These are phyloP conservation scores for Ganoderma lingzhi DNA, from an alignment of 1,284 basidiomycete species.

Conservation along the genomic window DNA sequence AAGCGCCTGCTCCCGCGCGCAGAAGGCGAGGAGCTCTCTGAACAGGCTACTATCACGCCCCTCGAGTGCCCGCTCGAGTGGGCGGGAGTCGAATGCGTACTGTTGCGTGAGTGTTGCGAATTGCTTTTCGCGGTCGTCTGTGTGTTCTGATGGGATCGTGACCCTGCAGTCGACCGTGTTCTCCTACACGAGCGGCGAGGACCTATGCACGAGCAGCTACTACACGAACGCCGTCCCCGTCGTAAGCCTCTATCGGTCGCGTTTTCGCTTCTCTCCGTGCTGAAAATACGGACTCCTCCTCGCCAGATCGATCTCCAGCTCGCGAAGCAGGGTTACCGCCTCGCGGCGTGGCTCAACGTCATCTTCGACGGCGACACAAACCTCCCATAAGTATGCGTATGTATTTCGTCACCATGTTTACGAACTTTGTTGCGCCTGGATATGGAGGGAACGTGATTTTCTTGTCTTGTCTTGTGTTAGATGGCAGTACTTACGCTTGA, in stretches of 20 bases:
- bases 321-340: conserved; percentile 61
- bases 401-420: background rate
- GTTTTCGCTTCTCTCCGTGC: background rate
- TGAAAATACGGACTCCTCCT: conserved; percentile 1
- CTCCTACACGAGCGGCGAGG: conserved; percentile 50
- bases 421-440: background rate
- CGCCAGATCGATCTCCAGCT: conserved; percentile 59
- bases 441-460: background rate
- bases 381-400: conserved; percentile 21
- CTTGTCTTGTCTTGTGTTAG: background rate
- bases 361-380: conserved; percentile 48
- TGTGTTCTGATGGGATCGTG: background rate
- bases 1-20: conserved; percentile 34
- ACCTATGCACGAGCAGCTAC: conserved; percentile 59
- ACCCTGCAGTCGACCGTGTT: conserved; percentile 55
- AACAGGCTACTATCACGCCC: conserved; percentile 44
- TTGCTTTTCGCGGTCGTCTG: background rate
- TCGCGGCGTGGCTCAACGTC: conserved; percentile 64
- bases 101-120: conserved; percentile 52
- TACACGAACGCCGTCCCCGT: conserved; percentile 55
- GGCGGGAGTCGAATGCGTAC: conserved; percentile 59
- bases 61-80: conserved; percentile 59
- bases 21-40: conserved; percentile 17
- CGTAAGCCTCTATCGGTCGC: conserved; percentile 36
- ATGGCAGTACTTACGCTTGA: background rate